Base-by-base conservation (phyloP, 352 stramenopile genomes). In the Globisporangium spiculum region DNA sequence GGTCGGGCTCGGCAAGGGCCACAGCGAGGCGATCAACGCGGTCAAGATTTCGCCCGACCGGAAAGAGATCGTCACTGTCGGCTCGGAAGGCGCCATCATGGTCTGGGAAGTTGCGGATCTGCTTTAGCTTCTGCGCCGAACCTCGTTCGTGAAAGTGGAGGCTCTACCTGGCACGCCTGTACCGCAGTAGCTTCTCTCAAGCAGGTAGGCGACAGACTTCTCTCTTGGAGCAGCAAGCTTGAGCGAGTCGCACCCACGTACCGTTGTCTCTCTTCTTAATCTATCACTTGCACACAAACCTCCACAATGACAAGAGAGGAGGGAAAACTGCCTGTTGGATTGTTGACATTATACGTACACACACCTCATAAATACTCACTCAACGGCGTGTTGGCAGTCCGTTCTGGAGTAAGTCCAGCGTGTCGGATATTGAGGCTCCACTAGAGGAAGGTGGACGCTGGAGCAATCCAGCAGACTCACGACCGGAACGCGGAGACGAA, bases 81-180 rank as follows among this genome's bases (percentile, higher is more conserved):
- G 96, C 27, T 83, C 84, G 3, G 96, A 98, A 68, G 97, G 97
- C 18, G 96, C 91, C 12, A 96, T 99, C 74, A 98, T 99, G 77
- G 93, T 99, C 70, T 99, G 97, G 97, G 81, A 93, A 68, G 90
- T 98, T 76, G 79, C 73, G 1, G 66, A 76, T 56, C 53, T 89
- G 30, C 75, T 86, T 46, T 63, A 63, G n/a, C 57, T 3, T 22
- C 44, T 22, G 44, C n/a, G 44, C 9, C 3, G 44, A 14, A 20
- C n/a, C 18, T 50, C 44, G 44, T 22, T 50, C 14, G 18, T 18
- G 38, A 50, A 50, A 14, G 18, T 50, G 5, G 16, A 50, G 41
- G 4, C 10, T 46, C 38, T 4, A 9, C 16, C 34, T 32, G 30
- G 30, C 4, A 41, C 8, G 1, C 4, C 14, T 48, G 41, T 14